Evolutionary conservation across 1,284 basidiomycete genomes (phyloP).

Genomic region (Jaminaea rosea): DNA sequence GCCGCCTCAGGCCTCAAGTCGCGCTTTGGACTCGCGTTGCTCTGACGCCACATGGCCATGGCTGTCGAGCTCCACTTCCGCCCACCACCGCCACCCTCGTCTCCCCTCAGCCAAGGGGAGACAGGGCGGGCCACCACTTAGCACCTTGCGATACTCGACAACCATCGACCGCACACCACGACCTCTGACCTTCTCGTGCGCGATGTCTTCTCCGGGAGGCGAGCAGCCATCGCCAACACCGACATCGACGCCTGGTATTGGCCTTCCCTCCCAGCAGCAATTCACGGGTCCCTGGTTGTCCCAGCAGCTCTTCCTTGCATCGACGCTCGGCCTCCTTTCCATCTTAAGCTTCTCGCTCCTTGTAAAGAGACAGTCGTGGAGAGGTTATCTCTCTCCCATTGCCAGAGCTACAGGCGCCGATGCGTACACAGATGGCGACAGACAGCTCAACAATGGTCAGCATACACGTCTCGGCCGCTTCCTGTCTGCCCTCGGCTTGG

Average conservation of each 20-base stretch:
- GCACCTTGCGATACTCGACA: too few species aligned
- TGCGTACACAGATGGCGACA: constrained; percentile 44
- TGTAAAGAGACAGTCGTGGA: constrained; percentile 50
- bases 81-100: too few species aligned
- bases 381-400: constrained; percentile 77
- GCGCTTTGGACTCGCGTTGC: too few species aligned
- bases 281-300: constrained; percentile 73
- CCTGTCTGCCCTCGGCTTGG: constrained; percentile 86
- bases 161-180: too few species aligned
- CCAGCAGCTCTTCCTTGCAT: constrained; percentile 75
- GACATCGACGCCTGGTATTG: not conserved
- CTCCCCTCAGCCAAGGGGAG: too few species aligned
- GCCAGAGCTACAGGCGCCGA: constrained; percentile 80
- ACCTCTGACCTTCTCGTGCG: too few species aligned
- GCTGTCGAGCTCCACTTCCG: too few species aligned
- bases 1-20: too few species aligned
- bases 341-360: constrained; percentile 82
- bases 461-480: constrained; percentile 93
- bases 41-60: too few species aligned
- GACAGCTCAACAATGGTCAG: constrained; percentile 54
- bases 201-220: too few species aligned
- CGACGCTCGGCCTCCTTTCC: constrained; percentile 65
- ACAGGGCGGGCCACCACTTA: too few species aligned
- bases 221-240: too few species aligned
- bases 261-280: constrained; percentile 5